These are phyloP conservation scores for Comarum palustre DNA, from an alignment of 306 rosid species.

Conservation along the genomic window DNA sequence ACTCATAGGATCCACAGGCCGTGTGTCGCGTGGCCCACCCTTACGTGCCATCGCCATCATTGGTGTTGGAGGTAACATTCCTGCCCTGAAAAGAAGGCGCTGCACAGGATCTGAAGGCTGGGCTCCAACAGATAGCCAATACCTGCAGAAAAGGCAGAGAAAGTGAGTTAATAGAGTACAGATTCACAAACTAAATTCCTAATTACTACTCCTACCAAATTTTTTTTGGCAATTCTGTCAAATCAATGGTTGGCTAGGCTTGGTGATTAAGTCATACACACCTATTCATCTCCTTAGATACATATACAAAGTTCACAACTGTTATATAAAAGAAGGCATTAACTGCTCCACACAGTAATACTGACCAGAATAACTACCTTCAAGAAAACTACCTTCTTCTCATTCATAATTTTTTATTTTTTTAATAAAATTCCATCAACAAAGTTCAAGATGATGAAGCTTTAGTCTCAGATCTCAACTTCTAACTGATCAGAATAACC, in stretches of 20 bases:
- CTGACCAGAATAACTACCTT: neutral
- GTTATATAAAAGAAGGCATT: neutral
- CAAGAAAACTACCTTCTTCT: neutral
- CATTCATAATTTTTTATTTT: neutral
- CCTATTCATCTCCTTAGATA: neutral
- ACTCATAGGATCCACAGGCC: conserved; percentile 59
- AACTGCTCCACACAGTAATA: neutral
- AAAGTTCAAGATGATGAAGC: neutral
- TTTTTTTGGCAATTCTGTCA: neutral
- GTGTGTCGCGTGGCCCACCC: conserved; percentile 72
- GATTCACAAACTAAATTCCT: neutral
- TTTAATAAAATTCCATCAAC: neutral
- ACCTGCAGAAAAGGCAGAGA: conserved; percentile 40
- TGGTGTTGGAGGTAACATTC: conserved; percentile 82
- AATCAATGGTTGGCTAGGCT: neutral
- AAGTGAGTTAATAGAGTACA: conserved; percentile 1
- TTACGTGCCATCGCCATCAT: conserved; percentile 81
- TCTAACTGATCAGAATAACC: neutral
- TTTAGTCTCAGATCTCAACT: neutral
- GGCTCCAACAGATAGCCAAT: conserved; percentile 97
- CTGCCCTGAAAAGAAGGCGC: conserved; percentile 77
- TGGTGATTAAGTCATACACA: neutral
- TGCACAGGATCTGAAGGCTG: conserved; percentile 90
- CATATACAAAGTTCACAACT: neutral
- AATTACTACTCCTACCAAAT: neutral